phyloP scores from a whole-genome alignment of 495 filamentous ascomycete genomes.

The Filosporella fistucella region DNA sequence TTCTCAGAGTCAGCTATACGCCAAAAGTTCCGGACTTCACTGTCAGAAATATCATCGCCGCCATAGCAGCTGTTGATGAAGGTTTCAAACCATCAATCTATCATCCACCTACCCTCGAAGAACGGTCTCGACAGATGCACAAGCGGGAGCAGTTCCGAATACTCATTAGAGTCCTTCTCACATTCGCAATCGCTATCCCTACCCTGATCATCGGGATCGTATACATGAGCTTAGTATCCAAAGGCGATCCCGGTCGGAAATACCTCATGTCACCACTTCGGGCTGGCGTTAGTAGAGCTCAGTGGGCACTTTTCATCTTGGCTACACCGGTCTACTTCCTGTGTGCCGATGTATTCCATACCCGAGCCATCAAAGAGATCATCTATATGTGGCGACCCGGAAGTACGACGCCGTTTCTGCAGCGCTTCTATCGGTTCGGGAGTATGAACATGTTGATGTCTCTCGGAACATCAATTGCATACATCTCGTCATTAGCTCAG shows the following conservation, averaged over 20 bases:
- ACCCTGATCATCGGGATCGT: conserved; percentile 89
- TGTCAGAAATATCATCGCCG: conserved; percentile 65
- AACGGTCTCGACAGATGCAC: conserved; percentile 71
- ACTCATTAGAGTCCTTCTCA: conserved; percentile 61
- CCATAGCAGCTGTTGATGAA: conserved; percentile 58
- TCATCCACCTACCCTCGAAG: conserved; percentile 80
- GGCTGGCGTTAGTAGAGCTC: conserved; percentile 68
- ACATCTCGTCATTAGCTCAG: conserved; percentile 76
- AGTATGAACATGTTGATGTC: conserved; percentile 97
- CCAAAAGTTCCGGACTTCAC: conserved; percentile 69
- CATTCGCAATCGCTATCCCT: conserved; percentile 72
- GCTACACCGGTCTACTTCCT: conserved; percentile 89
- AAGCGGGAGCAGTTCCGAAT: conserved; percentile 56
- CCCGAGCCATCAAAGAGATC: conserved; percentile 74
- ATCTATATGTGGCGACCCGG: conserved; percentile 73
- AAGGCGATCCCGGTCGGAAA: conserved; percentile 45
- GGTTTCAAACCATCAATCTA: conserved; percentile 65
- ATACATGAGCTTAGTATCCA: conserved; percentile 77
- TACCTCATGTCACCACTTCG: conserved; percentile 70
- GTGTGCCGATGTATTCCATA: conserved; percentile 83
- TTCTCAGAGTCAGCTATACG: conserved; percentile 66
- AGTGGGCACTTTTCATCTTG: conserved; percentile 82
- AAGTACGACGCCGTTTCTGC: conserved; percentile 69
- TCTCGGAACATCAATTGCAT: conserved; percentile 83
- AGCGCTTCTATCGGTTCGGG: conserved; percentile 85